A percentile compares a stretch with the other conserved stretches of the same genome.
phyloP scores from a whole-genome alignment of 1,139 yeast species.

The Suhomyces wounanorum region DNA sequence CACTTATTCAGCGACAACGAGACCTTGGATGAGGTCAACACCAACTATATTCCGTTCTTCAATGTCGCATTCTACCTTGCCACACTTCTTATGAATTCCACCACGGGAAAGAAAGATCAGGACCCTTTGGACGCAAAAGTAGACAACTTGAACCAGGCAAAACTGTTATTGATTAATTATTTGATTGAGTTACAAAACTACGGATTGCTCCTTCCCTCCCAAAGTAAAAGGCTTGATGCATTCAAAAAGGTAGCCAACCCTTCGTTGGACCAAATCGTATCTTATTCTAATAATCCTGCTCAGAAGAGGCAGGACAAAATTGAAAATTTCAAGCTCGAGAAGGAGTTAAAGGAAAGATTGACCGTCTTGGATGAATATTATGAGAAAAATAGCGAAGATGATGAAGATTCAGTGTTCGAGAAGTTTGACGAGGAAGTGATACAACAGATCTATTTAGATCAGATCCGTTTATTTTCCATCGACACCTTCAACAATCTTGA shows the following conservation, averaged over 20 bases:
- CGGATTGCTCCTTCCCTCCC: constrained; percentile 42
- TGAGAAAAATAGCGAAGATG: constrained; percentile 24
- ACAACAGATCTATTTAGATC: constrained; percentile 55
- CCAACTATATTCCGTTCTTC: constrained; percentile 56
- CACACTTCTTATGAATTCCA: constrained; percentile 21
- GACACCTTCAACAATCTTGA: constrained; percentile 58
- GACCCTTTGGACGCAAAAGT: constrained; percentile 30
- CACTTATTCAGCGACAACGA: constrained; percentile 64
- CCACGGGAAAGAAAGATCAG: constrained; percentile 12
- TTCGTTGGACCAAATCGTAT: constrained; percentile 33
- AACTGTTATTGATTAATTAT: constrained; percentile 46
- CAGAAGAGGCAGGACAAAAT: constrained; percentile 71
- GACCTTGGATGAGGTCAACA: constrained; percentile 54
- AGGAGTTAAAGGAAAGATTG: constrained; percentile 50
- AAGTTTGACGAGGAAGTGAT: constrained; percentile 62
- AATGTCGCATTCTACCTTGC: constrained; percentile 56
- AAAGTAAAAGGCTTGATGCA: constrained; percentile 40
- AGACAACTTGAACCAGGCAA: constrained; percentile 43
- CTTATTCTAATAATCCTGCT: constrained; percentile 45
- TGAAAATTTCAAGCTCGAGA: constrained; percentile 62
- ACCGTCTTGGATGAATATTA: constrained; percentile 36
- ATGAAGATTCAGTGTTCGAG: constrained; percentile 19
- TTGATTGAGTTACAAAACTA: constrained; percentile 43
- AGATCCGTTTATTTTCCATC: constrained; percentile 53
- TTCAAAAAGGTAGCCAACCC: constrained; percentile 47